Conservation (phyloP, 1,284 basidiomycete species). For the Papiliotrema fonsecae region DNA sequence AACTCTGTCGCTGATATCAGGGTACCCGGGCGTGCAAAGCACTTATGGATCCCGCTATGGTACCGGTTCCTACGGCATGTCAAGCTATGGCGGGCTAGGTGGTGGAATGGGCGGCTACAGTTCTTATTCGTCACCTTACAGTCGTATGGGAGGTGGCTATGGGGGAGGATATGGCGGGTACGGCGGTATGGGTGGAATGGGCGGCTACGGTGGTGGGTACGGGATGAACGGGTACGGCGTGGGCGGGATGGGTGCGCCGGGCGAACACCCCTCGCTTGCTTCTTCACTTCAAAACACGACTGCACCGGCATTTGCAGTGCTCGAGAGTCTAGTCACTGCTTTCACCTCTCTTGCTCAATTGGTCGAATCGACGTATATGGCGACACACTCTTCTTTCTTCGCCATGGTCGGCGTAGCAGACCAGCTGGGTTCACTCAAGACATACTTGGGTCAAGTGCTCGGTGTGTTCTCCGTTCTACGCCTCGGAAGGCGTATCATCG, state of each 20-base stretch:
- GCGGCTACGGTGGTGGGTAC: slow-evolving; percentile 16
- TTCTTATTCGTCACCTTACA: slow-evolving; percentile 40
- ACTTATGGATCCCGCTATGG: slow-evolving; percentile 1
- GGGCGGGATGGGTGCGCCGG: slow-evolving; percentile 50
- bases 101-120: slow-evolving; percentile 18
- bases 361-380: slow-evolving; percentile 97
- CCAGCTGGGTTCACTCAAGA: slow-evolving; percentile 84
- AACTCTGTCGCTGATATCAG: not conserved
- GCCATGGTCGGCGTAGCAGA: slow-evolving; percentile 98
- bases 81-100: slow-evolving; percentile 9
- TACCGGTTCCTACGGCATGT: slow-evolving; percentile 14
- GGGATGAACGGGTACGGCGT: slow-evolving; percentile 55
- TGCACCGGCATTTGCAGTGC: slow-evolving; percentile 84
- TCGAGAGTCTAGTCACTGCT: slow-evolving; percentile 92
- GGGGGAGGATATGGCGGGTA: slow-evolving; percentile 47
- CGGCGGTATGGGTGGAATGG: slow-evolving; percentile 11
- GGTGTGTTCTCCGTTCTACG: slow-evolving; percentile 84
- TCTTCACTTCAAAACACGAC: slow-evolving; percentile 86
- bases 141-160: slow-evolving; percentile 43
- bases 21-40: not conserved
- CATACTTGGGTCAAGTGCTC: slow-evolving; percentile 88
- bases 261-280: slow-evolving; percentile 63
- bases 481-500: slow-evolving; percentile 54
- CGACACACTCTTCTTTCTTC: slow-evolving; percentile 96
- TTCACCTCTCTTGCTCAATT: slow-evolving; percentile 96